Base-by-base conservation (phyloP, 2,329 filamentous ascomycete species). In the Penicillium sp. region DNA sequence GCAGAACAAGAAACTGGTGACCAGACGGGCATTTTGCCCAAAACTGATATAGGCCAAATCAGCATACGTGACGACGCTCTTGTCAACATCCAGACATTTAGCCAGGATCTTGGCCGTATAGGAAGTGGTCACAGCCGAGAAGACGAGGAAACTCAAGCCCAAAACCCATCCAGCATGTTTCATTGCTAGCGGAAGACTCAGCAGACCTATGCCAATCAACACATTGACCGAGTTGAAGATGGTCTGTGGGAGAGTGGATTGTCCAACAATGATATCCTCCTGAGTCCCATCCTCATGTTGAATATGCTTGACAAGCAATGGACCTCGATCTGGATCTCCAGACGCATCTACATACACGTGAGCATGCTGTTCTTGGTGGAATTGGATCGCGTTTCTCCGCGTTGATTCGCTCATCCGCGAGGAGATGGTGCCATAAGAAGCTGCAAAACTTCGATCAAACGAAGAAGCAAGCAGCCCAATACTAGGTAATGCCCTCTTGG, bases 151-250 rank as follows among this genome's bases (percentile, higher is more conserved):
- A 39, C 81, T 59, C 66, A 96, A 80, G 48, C 94, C 94, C 57
- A 91, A 84, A 38, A 96, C 74, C 92, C 92, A 96, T 46, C 91
- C 93, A 11, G 90, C 86, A 71, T 96, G 91, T 66, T 87, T 90
- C 66, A 97, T 79, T 6, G 90, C 93, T 67, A 97, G 81, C 6
- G 93, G 94, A 50, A 99, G 78, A 72, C 90, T 95, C 47, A 99
- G 80, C 29, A 99, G 77, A 0, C 93, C 93, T 29, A 99, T 87
- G 14, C 92, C 92, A 57, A 97, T 93, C 55, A 97, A 78, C 47
- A 95, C 90, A 62, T 96, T 96, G 70, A 93, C 93, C 3, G 91
- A 95, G 74, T 99, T 99, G 79, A 97, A 96, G 58, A 97, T 83
- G 7, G 93, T 97, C 76, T 97, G 93, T 0, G 91, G 91, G 14